phyloP scores from a whole-genome alignment of 164 flowering plant genomes.

The Hamamelis virginiana region DNA sequence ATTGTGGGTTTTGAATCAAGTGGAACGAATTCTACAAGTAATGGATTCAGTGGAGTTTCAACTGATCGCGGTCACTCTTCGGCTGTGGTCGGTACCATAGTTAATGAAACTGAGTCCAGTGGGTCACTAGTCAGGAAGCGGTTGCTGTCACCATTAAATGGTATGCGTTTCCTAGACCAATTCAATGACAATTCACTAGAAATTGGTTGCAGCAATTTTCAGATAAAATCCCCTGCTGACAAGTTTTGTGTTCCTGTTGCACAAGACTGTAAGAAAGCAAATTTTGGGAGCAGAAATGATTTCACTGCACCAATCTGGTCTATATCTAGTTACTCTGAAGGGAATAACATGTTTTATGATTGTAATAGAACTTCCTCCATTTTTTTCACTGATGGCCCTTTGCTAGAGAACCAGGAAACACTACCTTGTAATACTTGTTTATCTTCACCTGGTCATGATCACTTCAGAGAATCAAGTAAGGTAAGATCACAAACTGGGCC shows the following conservation, averaged over 20 bases:
- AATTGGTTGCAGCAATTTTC: constrained; percentile 26
- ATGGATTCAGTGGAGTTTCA: constrained; percentile 21
- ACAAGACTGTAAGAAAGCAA: constrained; percentile 62
- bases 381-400: constrained; percentile 69
- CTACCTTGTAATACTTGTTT: constrained; percentile 17
- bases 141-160: constrained; percentile 66
- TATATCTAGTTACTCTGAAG: constrained; percentile 32
- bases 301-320: constrained; percentile 27
- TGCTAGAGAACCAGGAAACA: constrained; percentile 41
- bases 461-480: constrained; percentile 19
- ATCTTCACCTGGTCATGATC: constrained; percentile 27
- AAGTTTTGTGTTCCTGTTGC: constrained; percentile 8
- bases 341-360: constrained; percentile 20
- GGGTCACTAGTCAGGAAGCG: constrained; percentile 63
- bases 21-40: constrained; percentile 20
- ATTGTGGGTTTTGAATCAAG: constrained; percentile 67
- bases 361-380: constrained; percentile 22
- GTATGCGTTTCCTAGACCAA: constrained; percentile 36
- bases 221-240: constrained; percentile 15
- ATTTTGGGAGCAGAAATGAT: constrained; percentile 35
- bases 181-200: constrained; percentile 53
- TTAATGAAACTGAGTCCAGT: constrained; percentile 32
- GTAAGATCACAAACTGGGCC: constrained; percentile 24
- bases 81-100: constrained; percentile 10
- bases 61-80: constrained; percentile 19